A percentile compares a stretch with the other conserved stretches of the same genome.
Evolutionary conservation across 331 rosid species (phyloP).

Genomic region (Stylosanthes scabra): DNA sequence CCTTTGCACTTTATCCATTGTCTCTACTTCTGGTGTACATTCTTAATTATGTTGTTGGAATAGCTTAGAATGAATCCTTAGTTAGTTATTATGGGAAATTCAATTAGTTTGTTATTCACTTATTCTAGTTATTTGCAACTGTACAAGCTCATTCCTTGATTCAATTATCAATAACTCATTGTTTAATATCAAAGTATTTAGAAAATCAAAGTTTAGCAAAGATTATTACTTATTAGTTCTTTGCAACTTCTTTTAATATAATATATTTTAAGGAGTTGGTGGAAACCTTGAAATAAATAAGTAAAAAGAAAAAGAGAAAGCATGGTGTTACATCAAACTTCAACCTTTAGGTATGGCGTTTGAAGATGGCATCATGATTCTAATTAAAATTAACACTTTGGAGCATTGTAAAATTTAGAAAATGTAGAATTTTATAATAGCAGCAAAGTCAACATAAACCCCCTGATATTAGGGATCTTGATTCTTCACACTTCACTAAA

Average conservation of each 20-base stretch:
- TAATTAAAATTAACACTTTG: neutral
- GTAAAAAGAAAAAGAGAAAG: neutral
- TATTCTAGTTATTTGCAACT: no score
- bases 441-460: constrained; percentile 33
- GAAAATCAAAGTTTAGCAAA: no score
- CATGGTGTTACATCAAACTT: neutral
- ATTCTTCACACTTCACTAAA: constrained; percentile 10
- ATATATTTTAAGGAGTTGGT: constrained; percentile 17
- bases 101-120: no score
- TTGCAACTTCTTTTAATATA: no score
- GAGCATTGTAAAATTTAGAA: neutral
- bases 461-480: constrained; percentile 36
- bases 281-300: constrained; percentile 9
- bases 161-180: no score
- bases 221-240: no score
- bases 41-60: constrained; percentile 24
- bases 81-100: no score
- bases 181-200: no score
- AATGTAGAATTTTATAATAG: constrained; percentile 12
- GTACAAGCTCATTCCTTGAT: no score
- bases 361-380: neutral
- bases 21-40: constrained; percentile 38
- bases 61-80: constrained; percentile 30
- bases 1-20: constrained; percentile 62
- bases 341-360: neutral